Conservation (phyloP, 2,329 filamentous ascomycete species). For the Dryadomyces quercivorus region DNA sequence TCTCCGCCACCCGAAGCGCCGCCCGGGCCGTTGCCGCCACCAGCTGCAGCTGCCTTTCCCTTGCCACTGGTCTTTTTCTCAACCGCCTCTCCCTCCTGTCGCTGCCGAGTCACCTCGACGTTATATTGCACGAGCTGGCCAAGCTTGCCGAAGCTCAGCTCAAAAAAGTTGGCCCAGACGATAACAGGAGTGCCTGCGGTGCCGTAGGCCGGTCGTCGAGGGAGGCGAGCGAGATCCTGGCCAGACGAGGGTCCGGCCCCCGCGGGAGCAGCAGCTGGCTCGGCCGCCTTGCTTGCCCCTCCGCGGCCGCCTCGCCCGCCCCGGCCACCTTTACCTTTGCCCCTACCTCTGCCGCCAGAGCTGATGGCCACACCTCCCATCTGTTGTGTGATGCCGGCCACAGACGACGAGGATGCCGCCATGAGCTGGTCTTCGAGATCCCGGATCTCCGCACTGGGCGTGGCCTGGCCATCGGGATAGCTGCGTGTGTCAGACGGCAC, state of each 20-base stretch:
- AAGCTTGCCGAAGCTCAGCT: conserved; percentile 23
- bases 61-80: background rate
- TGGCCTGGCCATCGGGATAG: background rate
- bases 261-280: background rate
- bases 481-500: background rate
- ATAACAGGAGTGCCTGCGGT: conserved; percentile 26
- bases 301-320: background rate
- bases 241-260: background rate
- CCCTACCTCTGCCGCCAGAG: background rate
- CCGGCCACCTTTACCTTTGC: background rate
- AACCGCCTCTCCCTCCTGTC: background rate
- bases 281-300: background rate
- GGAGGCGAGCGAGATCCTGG: conserved; percentile 18
- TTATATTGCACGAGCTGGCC: conserved; percentile 31
- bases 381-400: background rate
- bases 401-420: background rate
- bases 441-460: conserved; percentile 18
- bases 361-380: background rate
- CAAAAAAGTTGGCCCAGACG: conserved; percentile 45
- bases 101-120: conserved; percentile 20
- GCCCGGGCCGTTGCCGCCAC: background rate
- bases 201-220: conserved; percentile 37
- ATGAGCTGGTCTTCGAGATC: conserved; percentile 15
- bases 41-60: background rate
- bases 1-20: conserved; percentile 11